These are phyloP conservation scores for Linnemannia exigua DNA, from an alignment of 192 early-diverging fungal genomes.

Conservation along the genomic window DNA sequence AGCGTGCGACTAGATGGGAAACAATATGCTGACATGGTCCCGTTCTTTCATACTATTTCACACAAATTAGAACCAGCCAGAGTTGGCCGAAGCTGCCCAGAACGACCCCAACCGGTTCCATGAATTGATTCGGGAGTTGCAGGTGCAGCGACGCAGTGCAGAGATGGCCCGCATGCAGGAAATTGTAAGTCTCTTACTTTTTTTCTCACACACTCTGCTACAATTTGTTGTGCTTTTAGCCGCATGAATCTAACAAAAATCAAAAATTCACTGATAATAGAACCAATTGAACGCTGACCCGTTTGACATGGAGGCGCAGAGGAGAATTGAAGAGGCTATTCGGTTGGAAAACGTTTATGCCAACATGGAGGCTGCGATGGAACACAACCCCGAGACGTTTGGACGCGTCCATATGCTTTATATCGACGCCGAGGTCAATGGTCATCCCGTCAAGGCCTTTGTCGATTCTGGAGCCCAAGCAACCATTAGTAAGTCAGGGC, in stretches of 20 bases:
- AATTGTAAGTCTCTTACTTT: conserved; percentile 52
- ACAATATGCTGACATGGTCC: neutral
- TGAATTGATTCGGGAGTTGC: conserved; percentile 71
- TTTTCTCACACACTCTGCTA: neutral
- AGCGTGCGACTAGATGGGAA: neutral
- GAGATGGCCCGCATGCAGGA: conserved; percentile 64
- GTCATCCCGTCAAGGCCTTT: conserved; percentile 90
- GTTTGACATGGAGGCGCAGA: conserved; percentile 93
- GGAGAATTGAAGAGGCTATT: conserved; percentile 93
- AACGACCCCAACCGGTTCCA: conserved; percentile 77
- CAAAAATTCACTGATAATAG: conserved; percentile 12
- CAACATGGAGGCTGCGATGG: conserved; percentile 91
- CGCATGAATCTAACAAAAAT: neutral
- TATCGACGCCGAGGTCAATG: conserved; percentile 91
- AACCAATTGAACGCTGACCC: conserved; percentile 82
- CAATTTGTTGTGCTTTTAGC: neutral
- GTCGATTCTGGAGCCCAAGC: conserved; percentile 98
- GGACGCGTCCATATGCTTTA: conserved; percentile 93
- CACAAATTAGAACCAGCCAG: conserved; percentile 69
- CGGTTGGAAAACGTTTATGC: conserved; percentile 84
- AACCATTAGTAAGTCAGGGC: conserved; percentile 80
- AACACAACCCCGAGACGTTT: conserved; percentile 96
- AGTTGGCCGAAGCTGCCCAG: conserved; percentile 72
- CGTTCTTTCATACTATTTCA: neutral
- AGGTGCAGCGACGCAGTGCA: conserved; percentile 66